Percentiles rank a stretch among this genome's conserved stretches.
phyloP scores from a whole-genome alignment of 75 land plant species.

The Azolla pinnata region DNA sequence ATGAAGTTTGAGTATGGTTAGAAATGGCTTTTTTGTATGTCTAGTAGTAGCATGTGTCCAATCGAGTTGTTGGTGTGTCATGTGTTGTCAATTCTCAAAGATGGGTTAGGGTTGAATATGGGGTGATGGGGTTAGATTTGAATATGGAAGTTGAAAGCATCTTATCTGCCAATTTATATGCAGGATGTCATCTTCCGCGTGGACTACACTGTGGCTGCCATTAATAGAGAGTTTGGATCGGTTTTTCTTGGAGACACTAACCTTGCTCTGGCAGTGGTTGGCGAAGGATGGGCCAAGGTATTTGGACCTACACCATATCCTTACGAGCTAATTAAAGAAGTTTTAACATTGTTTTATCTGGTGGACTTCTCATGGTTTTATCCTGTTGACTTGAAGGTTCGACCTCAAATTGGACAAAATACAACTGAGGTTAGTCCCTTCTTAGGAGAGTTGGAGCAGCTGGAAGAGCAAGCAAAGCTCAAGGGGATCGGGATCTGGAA shows the following conservation, averaged over 20 bases:
- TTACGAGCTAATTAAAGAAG: no score
- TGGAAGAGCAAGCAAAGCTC: conserved; percentile 77
- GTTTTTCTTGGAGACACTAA: conserved; percentile 68
- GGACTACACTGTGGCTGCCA: conserved; percentile 66
- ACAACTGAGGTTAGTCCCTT: conserved; percentile 49
- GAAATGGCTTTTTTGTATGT: no score
- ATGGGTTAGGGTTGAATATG: no score
- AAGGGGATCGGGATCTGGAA: conserved; percentile 81
- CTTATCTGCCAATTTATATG: background rate
- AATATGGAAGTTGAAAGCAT: no score
- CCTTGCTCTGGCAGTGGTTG: conserved; percentile 55
- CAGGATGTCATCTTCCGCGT: conserved; percentile 86
- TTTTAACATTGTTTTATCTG: no score
- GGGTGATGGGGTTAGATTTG: no score
- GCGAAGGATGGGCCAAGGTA: conserved; percentile 99
- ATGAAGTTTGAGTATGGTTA: no score
- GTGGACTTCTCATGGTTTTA: no score
- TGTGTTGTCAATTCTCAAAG: no score
- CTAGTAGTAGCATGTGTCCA: no score
- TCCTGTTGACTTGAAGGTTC: conserved; percentile 28
- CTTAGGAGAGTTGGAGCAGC: conserved; percentile 44
- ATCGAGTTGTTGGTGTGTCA: no score
- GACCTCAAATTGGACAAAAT: conserved; percentile 54
- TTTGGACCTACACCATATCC: no score
- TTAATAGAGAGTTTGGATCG: conserved; percentile 78